Percentiles rank a stretch among this genome's conserved stretches.
Evolutionary conservation across 2,329 filamentous ascomycete genomes (phyloP).

Genomic region (Colletotrichum cordylinicola): DNA sequence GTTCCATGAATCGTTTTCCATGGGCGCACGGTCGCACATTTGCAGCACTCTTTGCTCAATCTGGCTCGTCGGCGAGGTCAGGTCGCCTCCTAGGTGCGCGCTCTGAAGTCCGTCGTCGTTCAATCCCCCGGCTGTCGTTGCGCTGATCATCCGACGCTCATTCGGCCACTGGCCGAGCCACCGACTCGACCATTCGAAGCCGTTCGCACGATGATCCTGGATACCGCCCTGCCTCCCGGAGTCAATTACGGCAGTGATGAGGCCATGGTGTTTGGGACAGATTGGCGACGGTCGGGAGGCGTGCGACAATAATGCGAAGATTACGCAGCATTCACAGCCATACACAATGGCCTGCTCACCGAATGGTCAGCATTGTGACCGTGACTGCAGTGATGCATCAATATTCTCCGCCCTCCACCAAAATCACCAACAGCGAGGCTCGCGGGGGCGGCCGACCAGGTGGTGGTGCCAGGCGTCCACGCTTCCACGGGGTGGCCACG

Average conservation of each 20-base stretch:
- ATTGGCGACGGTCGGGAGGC: neutral
- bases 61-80: neutral
- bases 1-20: slow-evolving; percentile 12
- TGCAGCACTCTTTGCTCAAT: neutral
- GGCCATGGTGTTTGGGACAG: neutral
- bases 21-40: slow-evolving; percentile 4
- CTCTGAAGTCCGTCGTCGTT: neutral
- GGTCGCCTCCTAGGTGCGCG: neutral
- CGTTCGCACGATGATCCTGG: neutral
- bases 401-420: neutral
- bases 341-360: neutral
- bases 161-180: neutral
- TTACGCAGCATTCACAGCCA: neutral
- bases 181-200: neutral
- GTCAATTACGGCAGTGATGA: neutral
- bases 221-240: neutral
- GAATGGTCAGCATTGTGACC: neutral
- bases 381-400: neutral
- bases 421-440: neutral
- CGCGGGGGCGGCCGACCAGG: neutral
- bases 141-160: neutral
- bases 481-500: neutral
- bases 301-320: neutral
- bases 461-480: neutral
- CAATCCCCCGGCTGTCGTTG: neutral